Base-by-base conservation (phyloP, 352 stramenopile genomes). In the Phytophthora sansomeana region DNA sequence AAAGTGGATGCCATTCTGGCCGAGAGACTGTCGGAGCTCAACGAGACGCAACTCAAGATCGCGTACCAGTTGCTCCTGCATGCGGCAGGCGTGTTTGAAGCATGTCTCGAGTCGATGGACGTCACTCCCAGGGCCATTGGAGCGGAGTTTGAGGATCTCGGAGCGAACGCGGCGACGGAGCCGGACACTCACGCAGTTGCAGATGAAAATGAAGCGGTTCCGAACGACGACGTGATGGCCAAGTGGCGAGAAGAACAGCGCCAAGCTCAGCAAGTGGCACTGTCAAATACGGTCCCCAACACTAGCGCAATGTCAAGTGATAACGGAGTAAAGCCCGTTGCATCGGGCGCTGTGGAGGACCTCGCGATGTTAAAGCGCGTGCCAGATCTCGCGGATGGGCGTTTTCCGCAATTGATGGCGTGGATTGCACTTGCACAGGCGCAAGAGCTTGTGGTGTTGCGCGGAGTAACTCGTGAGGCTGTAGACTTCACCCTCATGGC, bases 401-500 rank as follows among this genome's bases (percentile, higher is more conserved):
- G 58, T 9, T 85, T 81, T 26, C 69, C 78, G 8, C 78, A 88
- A 55, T 53, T 85, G 13, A 30, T 92, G 32, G 65, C 67, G n/a
- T 87, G 77, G 78, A 68, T 92, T 59, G 63, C 78, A 28, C 73
- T 92, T 14, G 81, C 78, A 10, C 64, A 92, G 63, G 83, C 83
- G 0, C 80, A 92, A 39, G 83, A 92, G 48, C 71, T 92, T 9
- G 83, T 88, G 35, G 68, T 92, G 11, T 42, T 92, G 42, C 76
- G 83, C 16, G 81, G 80, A 14, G 72, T 92, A 19, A 85, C 80
- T 39, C 64, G 78, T 3, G 81, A 90, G 13, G 71, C 74, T 30
- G 80, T 89, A 14, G 83, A 92, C 51, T 88, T 78, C n/a, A 41
- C 79, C 19, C 77, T 92, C 49, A 89, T 91, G 78, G 72, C 74